Conservation (phyloP, 345 rosid genomes). For the Bruguiera sexangula region DNA sequence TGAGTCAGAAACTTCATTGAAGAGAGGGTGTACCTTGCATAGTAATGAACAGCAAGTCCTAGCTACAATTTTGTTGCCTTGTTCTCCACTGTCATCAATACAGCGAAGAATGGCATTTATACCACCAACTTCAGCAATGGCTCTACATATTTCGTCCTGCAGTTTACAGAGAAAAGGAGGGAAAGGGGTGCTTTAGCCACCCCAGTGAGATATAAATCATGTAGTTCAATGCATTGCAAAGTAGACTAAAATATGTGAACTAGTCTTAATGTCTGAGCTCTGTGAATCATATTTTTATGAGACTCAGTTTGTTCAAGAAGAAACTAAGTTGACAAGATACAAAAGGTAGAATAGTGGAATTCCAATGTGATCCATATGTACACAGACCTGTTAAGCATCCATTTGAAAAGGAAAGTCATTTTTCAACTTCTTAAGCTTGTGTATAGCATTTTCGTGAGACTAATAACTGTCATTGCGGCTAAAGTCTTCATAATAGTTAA, state of each 20-base stretch:
- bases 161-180: constrained; percentile 3
- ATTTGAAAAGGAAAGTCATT: too few relatives aligned
- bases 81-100: constrained; percentile 76
- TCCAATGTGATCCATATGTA: too few relatives aligned
- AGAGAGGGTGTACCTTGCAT: constrained; percentile 48
- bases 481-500: too few relatives aligned
- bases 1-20: background rate
- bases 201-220: background rate
- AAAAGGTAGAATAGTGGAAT: too few relatives aligned
- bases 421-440: too few relatives aligned
- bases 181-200: background rate
- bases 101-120: constrained; percentile 67
- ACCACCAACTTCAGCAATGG: constrained; percentile 86
- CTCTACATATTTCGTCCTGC: constrained; percentile 83
- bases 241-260: background rate
- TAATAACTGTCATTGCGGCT: too few relatives aligned
- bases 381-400: too few relatives aligned
- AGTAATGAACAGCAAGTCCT: constrained; percentile 74
- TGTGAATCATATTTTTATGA: too few relatives aligned
- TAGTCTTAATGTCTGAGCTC: background rate
- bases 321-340: too few relatives aligned
- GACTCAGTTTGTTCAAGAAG: too few relatives aligned
- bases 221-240: background rate
- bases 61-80: constrained; percentile 66
- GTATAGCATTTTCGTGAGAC: too few relatives aligned